Evolutionary conservation across 2,329 filamentous ascomycete genomes (phyloP), one percentile per base, ranked within the genome.

Genomic region (Colletotrichum sp.): DNA sequence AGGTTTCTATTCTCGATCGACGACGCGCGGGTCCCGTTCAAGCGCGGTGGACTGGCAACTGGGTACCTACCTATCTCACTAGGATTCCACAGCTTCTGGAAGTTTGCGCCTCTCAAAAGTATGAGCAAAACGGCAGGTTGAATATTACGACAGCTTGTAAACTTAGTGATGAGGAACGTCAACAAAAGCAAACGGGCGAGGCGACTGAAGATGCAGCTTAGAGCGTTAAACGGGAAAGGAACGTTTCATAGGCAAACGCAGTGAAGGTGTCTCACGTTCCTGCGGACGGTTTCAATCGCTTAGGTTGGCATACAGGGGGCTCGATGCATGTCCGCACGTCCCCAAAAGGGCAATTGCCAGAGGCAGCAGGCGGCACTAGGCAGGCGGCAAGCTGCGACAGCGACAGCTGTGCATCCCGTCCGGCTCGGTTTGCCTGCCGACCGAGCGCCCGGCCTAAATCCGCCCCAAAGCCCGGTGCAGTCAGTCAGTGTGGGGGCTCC

Each of bases 251-350:
- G 26, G 34, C 39, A 69, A 69, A 65, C 59, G 34, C 44, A 69
- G 60, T 55, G 34, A 74, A 34, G n/a, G 7, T 76, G 74, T 76
- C 70, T 74, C 74, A 76, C 52, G 64, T 76, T 76, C 59, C 59
- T 74, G 59, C 74, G 57, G 44, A 66, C 36, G 49, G 74, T 74
- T 76, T 76, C 70, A 76, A 76, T 74, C 59, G 49, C 44, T 39
- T n/a, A n/a, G n/a, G n/a, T n/a, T 72, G 65, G 65, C 74, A 69
- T 63, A 69, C 70, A 73, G 73, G 65, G 73, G 64, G 44, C 36
- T 69, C 64, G 34, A 75, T 62, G 52, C 69, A 75, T 63, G 64
- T 26, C 21, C 36, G 63, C 63, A 72, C 63, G 34, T 34, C 63
- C 73, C 52, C 18, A 71, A 75, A 49, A 57, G 26, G 55, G 69